A percentile compares a stretch with the other conserved stretches of the same genome.
phyloP scores from a whole-genome alignment of 2,329 filamentous ascomycete genomes.

The Rugonectria rugulosa region DNA sequence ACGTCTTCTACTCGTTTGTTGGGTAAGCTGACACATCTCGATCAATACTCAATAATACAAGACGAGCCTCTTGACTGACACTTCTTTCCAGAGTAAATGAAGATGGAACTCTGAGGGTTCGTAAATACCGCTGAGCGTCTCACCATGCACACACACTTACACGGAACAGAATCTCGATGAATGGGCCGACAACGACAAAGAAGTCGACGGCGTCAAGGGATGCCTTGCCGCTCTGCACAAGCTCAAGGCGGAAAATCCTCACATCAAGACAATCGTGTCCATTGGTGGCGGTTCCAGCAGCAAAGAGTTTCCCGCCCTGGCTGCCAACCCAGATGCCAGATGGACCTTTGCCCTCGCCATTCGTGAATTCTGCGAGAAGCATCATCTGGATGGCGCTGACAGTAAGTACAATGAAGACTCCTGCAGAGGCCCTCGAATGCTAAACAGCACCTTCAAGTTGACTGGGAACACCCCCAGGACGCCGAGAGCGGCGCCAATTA shows the following conservation, averaged over 20 bases:
- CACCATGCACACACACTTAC: not conserved
- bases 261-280: conserved; percentile 67
- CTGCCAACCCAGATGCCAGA: conserved; percentile 55
- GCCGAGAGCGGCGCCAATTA: conserved; percentile 64
- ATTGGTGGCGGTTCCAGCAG: conserved; percentile 71
- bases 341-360: conserved; percentile 63
- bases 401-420: too few species aligned
- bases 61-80: conserved; percentile 15
- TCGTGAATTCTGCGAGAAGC: conserved; percentile 61
- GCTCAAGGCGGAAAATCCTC: conserved; percentile 63
- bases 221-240: conserved; percentile 66
- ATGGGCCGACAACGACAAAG: conserved; percentile 68
- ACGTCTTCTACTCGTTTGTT: conserved; percentile 72
- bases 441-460: conserved; percentile 53
- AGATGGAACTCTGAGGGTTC: conserved; percentile 51
- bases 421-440: not conserved
- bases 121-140: not conserved
- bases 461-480: conserved; percentile 72
- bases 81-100: conserved; percentile 42
- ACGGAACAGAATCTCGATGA: conserved; percentile 59
- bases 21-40: conserved; percentile 42
- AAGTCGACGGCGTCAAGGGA: conserved; percentile 65
- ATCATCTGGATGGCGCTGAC: conserved; percentile 70
- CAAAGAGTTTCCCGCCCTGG: conserved; percentile 66
- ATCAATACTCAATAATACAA: not conserved